Evolutionary conservation across 768 basidiomycete genomes (phyloP).

Genomic region (Russula emetica): DNA sequence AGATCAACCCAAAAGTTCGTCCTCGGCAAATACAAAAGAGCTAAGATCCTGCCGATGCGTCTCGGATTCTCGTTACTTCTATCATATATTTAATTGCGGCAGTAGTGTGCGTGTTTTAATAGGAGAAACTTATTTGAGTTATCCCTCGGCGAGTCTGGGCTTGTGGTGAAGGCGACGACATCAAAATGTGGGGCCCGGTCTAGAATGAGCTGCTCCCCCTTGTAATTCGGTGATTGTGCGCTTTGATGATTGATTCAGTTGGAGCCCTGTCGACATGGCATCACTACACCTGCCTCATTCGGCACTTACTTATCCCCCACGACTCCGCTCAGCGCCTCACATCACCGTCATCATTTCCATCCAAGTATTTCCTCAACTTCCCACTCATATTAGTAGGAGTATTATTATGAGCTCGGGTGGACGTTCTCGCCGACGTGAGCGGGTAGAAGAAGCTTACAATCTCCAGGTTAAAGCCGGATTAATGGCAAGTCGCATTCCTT

Average conservation of each 20-base stretch:
- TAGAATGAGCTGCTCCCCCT: slow-evolving; percentile 15
- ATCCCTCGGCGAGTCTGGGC: slow-evolving; percentile 34
- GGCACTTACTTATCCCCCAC: not conserved
- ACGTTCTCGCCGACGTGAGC: slow-evolving; percentile 45
- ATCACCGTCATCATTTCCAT: not conserved
- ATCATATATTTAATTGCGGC: not conserved
- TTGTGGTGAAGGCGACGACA: slow-evolving; percentile 41
- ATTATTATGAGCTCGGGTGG: slow-evolving; percentile 5
- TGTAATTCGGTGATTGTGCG: slow-evolving; percentile 36
- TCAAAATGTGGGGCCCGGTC: slow-evolving; percentile 32
- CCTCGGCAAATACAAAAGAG: no score
- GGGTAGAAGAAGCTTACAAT: slow-evolving; percentile 54
- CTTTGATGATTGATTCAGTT: not conserved
- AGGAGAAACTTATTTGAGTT: slow-evolving; percentile 36
- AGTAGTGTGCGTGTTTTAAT: slow-evolving; percentile 30
- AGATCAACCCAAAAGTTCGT: not conserved
- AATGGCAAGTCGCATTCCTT: slow-evolving; percentile 21
- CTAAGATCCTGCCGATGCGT: not conserved
- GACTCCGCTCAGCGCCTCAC: no score
- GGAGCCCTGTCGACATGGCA: slow-evolving; percentile 5
- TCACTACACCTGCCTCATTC: slow-evolving; percentile 20
- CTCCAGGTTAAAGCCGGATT: slow-evolving; percentile 55
- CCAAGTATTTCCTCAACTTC: not conserved
- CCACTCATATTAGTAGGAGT: not conserved
- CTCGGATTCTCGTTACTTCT: slow-evolving; percentile 10